Conservation (phyloP, 2,329 filamentous ascomycete genomes). For the Aspergillus fumigatus region DNA sequence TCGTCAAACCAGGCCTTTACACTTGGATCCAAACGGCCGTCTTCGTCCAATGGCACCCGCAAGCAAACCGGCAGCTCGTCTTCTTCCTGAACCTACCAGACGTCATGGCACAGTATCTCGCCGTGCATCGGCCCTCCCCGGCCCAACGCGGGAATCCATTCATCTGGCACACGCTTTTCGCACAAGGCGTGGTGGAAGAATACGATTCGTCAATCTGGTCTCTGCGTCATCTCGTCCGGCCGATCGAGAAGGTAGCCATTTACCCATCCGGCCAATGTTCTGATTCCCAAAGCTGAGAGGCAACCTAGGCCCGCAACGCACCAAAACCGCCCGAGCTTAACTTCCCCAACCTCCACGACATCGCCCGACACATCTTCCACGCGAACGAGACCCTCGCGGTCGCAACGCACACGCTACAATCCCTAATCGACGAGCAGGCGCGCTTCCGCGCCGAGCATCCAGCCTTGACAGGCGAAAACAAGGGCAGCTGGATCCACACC, state of each 20-base stretch:
- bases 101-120: neutral
- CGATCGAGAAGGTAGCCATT: slow-evolving; percentile 24
- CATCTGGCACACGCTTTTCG: slow-evolving; percentile 21
- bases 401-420: slow-evolving; percentile 23
- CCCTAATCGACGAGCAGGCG: slow-evolving; percentile 18
- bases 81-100: slow-evolving; percentile 10
- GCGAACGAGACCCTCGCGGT: slow-evolving; percentile 30
- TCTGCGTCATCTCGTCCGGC: slow-evolving; percentile 26
- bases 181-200: slow-evolving; percentile 14
- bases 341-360: slow-evolving; percentile 27
- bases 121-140: neutral
- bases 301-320: slow-evolving; percentile 8
- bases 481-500: neutral
- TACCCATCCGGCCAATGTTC: neutral
- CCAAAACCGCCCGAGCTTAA: slow-evolving; percentile 6
- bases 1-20: slow-evolving; percentile 8
- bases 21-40: slow-evolving; percentile 17
- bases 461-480: neutral
- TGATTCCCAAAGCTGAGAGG: too few species aligned
- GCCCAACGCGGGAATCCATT: slow-evolving; percentile 13
- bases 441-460: slow-evolving; percentile 9
- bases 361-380: slow-evolving; percentile 30
- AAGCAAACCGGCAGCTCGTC: slow-evolving; percentile 6
- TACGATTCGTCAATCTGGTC: slow-evolving; percentile 29
- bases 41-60: slow-evolving; percentile 17